phyloP scores from a whole-genome alignment of 2,329 filamentous ascomycete genomes.

The Trichoderma aggressivum region DNA sequence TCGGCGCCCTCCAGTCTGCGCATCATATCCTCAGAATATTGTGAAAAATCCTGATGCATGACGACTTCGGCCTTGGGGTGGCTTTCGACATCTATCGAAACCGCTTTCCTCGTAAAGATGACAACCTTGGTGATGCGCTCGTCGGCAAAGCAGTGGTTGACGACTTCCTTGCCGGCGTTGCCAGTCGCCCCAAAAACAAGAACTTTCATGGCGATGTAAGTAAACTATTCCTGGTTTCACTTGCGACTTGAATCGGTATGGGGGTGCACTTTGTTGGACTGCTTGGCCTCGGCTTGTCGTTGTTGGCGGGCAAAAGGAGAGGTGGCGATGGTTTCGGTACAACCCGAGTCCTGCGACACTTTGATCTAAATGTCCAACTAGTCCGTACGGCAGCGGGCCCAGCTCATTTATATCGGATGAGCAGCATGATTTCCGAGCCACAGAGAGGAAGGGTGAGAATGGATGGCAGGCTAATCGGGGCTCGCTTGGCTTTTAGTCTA shows the following conservation, averaged over 20 bases:
- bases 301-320: not conserved
- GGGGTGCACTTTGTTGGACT: not conserved
- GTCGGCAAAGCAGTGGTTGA: conserved; percentile 49
- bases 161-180: conserved; percentile 51
- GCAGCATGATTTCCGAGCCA: not conserved
- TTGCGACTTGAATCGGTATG: not conserved
- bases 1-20: conserved; percentile 48
- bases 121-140: conserved; percentile 49
- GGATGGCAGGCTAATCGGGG: not conserved
- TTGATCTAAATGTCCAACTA: conserved; percentile 9
- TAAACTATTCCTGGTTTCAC: not conserved
- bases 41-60: conserved; percentile 51
- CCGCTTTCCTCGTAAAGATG: conserved; percentile 47
- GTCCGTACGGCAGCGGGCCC: not conserved
- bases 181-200: conserved; percentile 59
- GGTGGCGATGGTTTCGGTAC: not conserved
- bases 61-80: conserved; percentile 50
- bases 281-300: not conserved
- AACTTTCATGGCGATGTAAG: conserved; percentile 49
- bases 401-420: not conserved
- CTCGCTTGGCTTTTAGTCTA: not conserved
- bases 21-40: conserved; percentile 42
- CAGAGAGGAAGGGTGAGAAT: not conserved
- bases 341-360: not conserved
- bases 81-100: conserved; percentile 40